A percentile compares a stretch with the other conserved stretches of the same genome.
Evolutionary conservation across 306 rosid species (phyloP).

Genomic region (Prunus kanzakura): DNA sequence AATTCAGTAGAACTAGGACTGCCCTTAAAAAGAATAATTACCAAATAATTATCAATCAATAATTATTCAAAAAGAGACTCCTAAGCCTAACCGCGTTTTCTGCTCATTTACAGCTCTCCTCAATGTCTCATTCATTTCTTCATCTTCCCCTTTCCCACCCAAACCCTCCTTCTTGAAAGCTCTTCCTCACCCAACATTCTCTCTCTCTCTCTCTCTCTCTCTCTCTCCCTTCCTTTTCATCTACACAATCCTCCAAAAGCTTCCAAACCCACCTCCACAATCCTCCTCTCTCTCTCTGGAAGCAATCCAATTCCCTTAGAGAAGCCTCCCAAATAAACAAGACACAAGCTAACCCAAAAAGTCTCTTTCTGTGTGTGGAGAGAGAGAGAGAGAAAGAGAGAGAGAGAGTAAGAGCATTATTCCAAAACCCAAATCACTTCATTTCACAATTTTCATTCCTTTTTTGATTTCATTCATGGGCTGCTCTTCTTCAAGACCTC

Average conservation of each 20-base stretch:
- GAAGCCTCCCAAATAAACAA: slow-evolving; percentile 15
- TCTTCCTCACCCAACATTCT: slow-evolving; percentile 23
- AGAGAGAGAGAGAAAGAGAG: slow-evolving; percentile 19
- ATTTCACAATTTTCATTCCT: not conserved
- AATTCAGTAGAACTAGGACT: not conserved
- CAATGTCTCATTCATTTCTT: slow-evolving; percentile 4
- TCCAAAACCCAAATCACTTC: not conserved
- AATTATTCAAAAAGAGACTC: not conserved
- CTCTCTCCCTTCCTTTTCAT: slow-evolving; percentile 28
- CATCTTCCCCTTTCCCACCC: slow-evolving; percentile 11
- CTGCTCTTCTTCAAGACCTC: slow-evolving; percentile 76
- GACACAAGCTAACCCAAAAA: slow-evolving; percentile 16
- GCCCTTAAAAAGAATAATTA: not conserved
- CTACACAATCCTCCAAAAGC: slow-evolving; percentile 16
- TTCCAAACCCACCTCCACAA: not conserved
- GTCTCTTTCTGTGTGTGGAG: not conserved
- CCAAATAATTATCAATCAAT: not conserved
- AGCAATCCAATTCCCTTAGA: slow-evolving; percentile 9
- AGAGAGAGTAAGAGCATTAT: slow-evolving; percentile 8
- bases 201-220: not conserved
- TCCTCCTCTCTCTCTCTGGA: not conserved
- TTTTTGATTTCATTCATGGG: slow-evolving; percentile 51
- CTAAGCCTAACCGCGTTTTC: not conserved
- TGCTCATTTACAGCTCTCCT: not conserved
- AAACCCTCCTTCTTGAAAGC: slow-evolving; percentile 37